Evolutionary conservation across 306 rosid species (phyloP).

Genomic region (Psophocarpus tetragonolobus): DNA sequence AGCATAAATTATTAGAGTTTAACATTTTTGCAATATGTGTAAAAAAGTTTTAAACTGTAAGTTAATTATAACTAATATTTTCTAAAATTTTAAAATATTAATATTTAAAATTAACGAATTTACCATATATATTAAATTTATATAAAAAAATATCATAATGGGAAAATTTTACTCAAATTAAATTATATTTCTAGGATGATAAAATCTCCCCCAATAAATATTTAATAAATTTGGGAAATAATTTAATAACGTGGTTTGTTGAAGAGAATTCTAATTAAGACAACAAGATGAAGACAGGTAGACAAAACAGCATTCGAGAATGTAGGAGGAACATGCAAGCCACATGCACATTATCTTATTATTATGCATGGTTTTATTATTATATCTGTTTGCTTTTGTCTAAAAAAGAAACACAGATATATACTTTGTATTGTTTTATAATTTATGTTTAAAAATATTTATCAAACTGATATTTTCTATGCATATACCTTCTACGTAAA

Average conservation of each 20-base stretch:
- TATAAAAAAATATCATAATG: too few relatives aligned
- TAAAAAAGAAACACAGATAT: not conserved
- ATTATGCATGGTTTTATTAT: not conserved
- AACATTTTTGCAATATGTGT: too few relatives aligned
- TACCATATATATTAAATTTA: too few relatives aligned
- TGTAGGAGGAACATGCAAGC: not conserved
- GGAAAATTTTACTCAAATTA: too few relatives aligned
- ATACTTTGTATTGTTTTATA: not conserved
- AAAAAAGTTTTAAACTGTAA: too few relatives aligned
- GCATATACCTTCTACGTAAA: not conserved
- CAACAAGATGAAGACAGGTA: not conserved
- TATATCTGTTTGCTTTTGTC: not conserved
- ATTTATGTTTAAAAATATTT: not conserved
- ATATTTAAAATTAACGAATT: too few relatives aligned
- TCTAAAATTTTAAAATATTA: too few relatives aligned
- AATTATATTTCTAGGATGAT: too few relatives aligned
- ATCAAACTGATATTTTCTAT: not conserved
- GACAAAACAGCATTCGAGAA: not conserved
- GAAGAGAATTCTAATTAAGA: not conserved
- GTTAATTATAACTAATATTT: too few relatives aligned
- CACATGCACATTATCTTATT: not conserved
- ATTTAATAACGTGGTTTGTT: not conserved
- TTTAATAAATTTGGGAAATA: too few relatives aligned
- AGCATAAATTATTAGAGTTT: too few relatives aligned
- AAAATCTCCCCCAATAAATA: too few relatives aligned